A percentile compares a stretch with the other conserved stretches of the same genome.
These are phyloP conservation scores for Claviceps citrina DNA, from an alignment of 2,329 filamentous ascomycete species.

Conservation along the genomic window DNA sequence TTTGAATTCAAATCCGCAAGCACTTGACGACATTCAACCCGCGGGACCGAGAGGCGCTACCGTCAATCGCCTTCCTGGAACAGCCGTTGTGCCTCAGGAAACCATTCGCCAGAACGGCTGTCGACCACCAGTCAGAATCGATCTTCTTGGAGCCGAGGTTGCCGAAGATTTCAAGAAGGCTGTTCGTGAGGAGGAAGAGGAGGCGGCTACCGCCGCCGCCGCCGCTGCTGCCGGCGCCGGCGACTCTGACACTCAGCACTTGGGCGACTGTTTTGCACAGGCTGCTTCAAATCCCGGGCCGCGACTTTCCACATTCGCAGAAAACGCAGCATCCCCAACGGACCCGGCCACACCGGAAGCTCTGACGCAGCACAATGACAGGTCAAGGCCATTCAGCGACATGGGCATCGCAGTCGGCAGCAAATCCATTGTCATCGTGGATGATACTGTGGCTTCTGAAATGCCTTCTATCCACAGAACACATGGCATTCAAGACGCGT, in stretches of 20 bases:
- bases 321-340: slow-evolving; percentile 30
- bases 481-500: slow-evolving; percentile 27
- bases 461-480: slow-evolving; percentile 35
- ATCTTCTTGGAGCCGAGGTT: slow-evolving; percentile 65
- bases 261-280: slow-evolving; percentile 8
- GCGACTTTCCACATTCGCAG: slow-evolving; percentile 17
- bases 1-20: slow-evolving; percentile 29
- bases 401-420: slow-evolving; percentile 60
- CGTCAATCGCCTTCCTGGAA: slow-evolving; percentile 43
- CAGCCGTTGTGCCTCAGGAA: slow-evolving; percentile 43
- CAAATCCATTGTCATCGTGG: slow-evolving; percentile 79
- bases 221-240: slow-evolving; percentile 11
- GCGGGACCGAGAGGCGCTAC: slow-evolving; percentile 37
- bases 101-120: slow-evolving; percentile 27
- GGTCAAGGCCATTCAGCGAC: slow-evolving; percentile 32
- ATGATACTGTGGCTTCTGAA: slow-evolving; percentile 42
- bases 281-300: slow-evolving; percentile 14
- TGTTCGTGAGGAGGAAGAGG: slow-evolving; percentile 49
- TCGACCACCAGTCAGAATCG: slow-evolving; percentile 51
- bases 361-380: slow-evolving; percentile 15
- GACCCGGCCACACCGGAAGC: slow-evolving; percentile 24
- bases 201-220: background rate
- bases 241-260: slow-evolving; percentile 13
- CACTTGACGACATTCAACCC: slow-evolving; percentile 31
- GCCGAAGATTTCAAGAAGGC: slow-evolving; percentile 66